phyloP scores from a whole-genome alignment of 768 basidiomycete genomes.

The Suillus americanus region DNA sequence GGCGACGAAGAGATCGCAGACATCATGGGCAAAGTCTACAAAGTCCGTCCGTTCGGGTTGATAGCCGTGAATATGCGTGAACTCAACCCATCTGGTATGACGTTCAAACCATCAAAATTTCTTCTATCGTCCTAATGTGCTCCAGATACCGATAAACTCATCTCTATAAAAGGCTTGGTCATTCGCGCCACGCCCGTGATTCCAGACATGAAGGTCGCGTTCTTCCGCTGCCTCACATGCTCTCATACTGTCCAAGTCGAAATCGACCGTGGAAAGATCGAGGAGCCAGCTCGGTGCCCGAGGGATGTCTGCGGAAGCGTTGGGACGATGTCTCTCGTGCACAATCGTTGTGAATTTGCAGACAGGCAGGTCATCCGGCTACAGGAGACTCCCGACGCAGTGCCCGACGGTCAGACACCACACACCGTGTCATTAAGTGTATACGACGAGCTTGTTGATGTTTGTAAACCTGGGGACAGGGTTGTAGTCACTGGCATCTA shows the following conservation, averaged over 20 bases:
- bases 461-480: slow-evolving; percentile 94
- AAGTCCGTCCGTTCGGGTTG: slow-evolving; percentile 89
- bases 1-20: slow-evolving; percentile 88
- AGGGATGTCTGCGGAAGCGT: slow-evolving; percentile 88
- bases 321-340: slow-evolving; percentile 92
- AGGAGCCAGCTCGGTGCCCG: slow-evolving; percentile 89
- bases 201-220: slow-evolving; percentile 98
- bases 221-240: slow-evolving; percentile 96
- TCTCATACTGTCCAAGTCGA: slow-evolving; percentile 97
- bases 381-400: slow-evolving; percentile 97
- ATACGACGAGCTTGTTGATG: slow-evolving; percentile 98
- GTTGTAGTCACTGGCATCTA: slow-evolving; percentile 91
- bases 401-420: slow-evolving; percentile 97
- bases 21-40: slow-evolving; percentile 86
- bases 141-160: slow-evolving; percentile 95
- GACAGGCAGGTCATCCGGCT: slow-evolving; percentile 94
- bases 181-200: slow-evolving; percentile 97
- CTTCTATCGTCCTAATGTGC: slow-evolving; percentile 3
- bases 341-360: slow-evolving; percentile 96
- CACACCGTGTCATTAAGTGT: slow-evolving; percentile 96
- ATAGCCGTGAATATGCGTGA: slow-evolving; percentile 89
- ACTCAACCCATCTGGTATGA: slow-evolving; percentile 85
- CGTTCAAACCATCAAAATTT: slow-evolving; percentile 1
- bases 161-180: slow-evolving; percentile 93
- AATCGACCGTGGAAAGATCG: slow-evolving; percentile 97